Evolutionary conservation across 805 yeast species (phyloP), one percentile per base, ranked within the genome.

Genomic region (Yarrowia sp.): DNA sequence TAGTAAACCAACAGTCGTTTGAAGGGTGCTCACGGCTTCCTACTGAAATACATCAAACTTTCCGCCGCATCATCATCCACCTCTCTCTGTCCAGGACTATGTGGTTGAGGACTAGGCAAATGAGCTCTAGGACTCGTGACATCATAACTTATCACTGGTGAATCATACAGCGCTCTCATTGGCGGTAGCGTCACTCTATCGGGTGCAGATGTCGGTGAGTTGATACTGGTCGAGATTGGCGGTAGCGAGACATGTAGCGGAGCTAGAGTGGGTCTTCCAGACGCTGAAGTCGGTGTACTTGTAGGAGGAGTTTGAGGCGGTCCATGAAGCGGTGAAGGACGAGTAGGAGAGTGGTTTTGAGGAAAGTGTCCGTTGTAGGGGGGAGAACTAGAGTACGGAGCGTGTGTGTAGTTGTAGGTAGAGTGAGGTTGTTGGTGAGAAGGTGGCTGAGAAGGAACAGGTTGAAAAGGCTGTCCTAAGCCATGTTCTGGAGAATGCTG

Each of bases 151-250:
- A 36, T 22, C 13, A 9, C 22, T 13, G 58, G 41, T 6, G 31
- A 9, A 10, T 36, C 43, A 17, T 51, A 51, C 22, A 51, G 15
- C 1, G 58, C 36, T 10, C 58, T 8, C 58, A 51, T 51, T 18
- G 58, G 58, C 33, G 61, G 61, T n/a, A 55, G 10, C 4, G 61
- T 55, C 31, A 55, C 61, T 41, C 61, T 5, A 8, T 55, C 47
- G 2, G 61, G 61, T 7, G 45, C 61, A 0, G 61, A 55, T 1
- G 61, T 55, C 3, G 61, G 61, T 22, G 61, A 55, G 38, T 39
- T 41, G 45, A 55, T 55, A n/a, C 47, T 39, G 17, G 61, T 55
- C 9, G 61, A 31, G 10, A 55, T 55, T 9, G 61, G 47, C 10
- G 61, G 61, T 36, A 55, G 31, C 5, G 61, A 41, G 2, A 51